These are phyloP conservation scores for Pugionium dolabratum DNA, from an alignment of 345 rosid species.

Conservation along the genomic window DNA sequence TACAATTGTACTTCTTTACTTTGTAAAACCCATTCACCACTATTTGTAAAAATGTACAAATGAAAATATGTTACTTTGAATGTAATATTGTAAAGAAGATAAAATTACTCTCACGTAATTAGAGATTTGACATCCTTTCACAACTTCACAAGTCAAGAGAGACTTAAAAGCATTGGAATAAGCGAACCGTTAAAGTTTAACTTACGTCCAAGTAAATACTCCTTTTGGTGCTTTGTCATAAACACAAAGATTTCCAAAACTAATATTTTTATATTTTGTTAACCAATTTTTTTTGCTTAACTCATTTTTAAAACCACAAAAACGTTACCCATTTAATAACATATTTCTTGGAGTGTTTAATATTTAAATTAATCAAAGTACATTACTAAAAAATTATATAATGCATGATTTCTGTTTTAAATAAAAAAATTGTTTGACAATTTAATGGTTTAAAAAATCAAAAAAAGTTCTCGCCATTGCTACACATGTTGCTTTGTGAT, in stretches of 20 bases:
- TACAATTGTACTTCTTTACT: slow-evolving; percentile 20
- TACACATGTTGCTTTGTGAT: too few species aligned
- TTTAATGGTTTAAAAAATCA: too few species aligned
- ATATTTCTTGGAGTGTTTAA: too few species aligned
- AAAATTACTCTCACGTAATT: slow-evolving; percentile 1
- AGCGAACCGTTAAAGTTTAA: slow-evolving; percentile 28
- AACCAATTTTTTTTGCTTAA: not conserved
- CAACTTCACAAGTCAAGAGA: slow-evolving; percentile 30
- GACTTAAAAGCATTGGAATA: slow-evolving; percentile 34
- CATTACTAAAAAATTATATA: too few species aligned
- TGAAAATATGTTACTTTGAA: not conserved
- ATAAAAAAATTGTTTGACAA: too few species aligned
- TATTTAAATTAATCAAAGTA: too few species aligned
- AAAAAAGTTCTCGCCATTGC: too few species aligned
- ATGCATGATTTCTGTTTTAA: too few species aligned
- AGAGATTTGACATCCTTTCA: not conserved
- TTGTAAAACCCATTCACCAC: not conserved
- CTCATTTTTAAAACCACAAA: too few species aligned
- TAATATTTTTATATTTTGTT: not conserved
- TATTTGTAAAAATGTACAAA: not conserved
- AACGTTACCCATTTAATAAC: too few species aligned
- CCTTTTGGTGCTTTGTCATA: slow-evolving; percentile 11
- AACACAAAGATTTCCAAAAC: slow-evolving; percentile 23
- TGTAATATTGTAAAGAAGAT: not conserved
- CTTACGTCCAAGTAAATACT: slow-evolving; percentile 31